Conservation (phyloP, 768 basidiomycete genomes). For the Nidularia sp. region DNA sequence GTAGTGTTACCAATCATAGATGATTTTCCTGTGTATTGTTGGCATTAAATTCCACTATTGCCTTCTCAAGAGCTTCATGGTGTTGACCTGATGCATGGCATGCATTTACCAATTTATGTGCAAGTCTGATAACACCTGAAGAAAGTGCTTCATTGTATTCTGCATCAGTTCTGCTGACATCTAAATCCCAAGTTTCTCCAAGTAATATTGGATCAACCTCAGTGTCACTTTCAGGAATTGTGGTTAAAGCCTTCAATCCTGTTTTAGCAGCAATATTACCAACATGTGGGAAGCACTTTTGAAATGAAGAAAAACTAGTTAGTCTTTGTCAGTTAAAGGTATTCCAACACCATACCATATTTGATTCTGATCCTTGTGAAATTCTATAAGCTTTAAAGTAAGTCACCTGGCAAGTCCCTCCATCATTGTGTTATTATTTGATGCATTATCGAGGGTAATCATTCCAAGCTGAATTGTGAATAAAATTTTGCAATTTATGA, state of each 20-base stretch:
- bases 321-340: not conserved
- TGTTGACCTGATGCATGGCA: conserved; percentile 25
- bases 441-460: conserved; percentile 31
- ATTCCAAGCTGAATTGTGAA: conserved; percentile 11
- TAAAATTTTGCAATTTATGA: not conserved
- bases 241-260: not conserved
- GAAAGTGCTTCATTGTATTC: conserved; percentile 15
- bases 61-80: conserved; percentile 15
- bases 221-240: not conserved
- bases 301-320: not conserved
- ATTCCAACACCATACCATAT: not conserved
- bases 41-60: conserved; percentile 12
- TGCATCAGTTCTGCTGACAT: not conserved
- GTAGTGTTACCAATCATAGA: conserved; percentile 15
- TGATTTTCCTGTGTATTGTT: not conserved
- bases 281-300: not conserved
- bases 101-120: conserved; percentile 19
- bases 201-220: not conserved
- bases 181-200: not conserved
- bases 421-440: conserved; percentile 28
- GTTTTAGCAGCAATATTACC: not conserved
- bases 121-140: conserved; percentile 16
- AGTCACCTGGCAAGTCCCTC: conserved; percentile 9
- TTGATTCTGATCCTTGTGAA: not conserved
- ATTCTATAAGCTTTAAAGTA: conserved; percentile 1